Base-by-base conservation (phyloP, 805 yeast genomes). In the Scheffersomyces amazonensis region DNA sequence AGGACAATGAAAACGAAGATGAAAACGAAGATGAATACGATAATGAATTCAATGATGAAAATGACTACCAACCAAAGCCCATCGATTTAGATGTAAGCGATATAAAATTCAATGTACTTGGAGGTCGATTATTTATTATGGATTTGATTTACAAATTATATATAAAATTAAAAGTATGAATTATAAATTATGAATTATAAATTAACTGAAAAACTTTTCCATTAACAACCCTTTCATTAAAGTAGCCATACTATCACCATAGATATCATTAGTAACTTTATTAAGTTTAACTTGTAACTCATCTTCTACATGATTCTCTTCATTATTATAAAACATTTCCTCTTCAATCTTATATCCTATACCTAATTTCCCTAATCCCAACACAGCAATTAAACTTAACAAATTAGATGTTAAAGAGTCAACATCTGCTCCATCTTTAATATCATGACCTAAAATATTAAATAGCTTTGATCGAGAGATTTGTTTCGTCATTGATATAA, bases 91-190 rank as follows among this genome's bases (percentile, higher is more conserved):
- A 62, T 22, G 42, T 78, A 44, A 46, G 62, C 2, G 50, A 59
- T 15, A 66, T 77, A 3, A 55, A 56, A 31, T 62, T 78, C 25
- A 68, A 75, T 46, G 75, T 83, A 1, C 46, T 76, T 25, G 69
- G 64, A 40, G 77, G 76, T 0, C 57, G 83, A 22, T 54, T 73
- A 8, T 71, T 66, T 47, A 61, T 65, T 39, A 48, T 66, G 39
- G 48, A 49, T 20, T 44, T 61, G 32, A 46, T 62, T 4, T 37
- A 36, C 34, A 42, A 43, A 34, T 31, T 49, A 25, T 34, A 34
- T 27, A 27, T n/a, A n/a, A 31, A 27, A 27, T 27, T 27, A 27
- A 27, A 27, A 8, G 9, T 9, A 6, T 20, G 9, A 20, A 20
- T 20, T 7, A 20, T 16, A n/a, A n/a, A n/a, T n/a, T n/a, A n/a